Conservation (phyloP, 345 rosid species). For the Euphorbia tirucalli region DNA sequence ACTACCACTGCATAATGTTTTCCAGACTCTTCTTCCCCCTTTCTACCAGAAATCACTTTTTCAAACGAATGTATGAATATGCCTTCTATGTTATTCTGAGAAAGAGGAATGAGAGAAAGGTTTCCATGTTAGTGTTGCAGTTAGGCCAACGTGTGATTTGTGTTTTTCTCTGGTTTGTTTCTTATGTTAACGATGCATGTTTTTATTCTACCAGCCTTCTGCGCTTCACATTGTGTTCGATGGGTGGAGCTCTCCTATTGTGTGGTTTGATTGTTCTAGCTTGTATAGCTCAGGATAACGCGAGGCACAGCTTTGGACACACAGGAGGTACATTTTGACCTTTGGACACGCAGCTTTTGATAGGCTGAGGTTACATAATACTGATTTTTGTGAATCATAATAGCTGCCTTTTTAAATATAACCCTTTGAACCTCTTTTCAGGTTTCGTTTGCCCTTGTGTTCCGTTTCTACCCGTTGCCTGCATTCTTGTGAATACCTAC, state of each 20-base stretch:
- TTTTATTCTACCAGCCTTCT: conserved; percentile 35
- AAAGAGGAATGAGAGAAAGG: background rate
- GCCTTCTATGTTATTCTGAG: background rate
- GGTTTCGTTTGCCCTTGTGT: conserved; percentile 65
- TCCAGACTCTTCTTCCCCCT: background rate
- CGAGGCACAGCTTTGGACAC: conserved; percentile 62
- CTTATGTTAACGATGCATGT: background rate
- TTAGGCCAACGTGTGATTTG: background rate
- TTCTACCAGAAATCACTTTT: background rate
- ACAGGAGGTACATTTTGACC: conserved; percentile 47
- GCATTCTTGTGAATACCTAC: conserved; percentile 58
- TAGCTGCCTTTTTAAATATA: background rate
- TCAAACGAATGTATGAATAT: background rate
- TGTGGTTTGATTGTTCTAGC: conserved; percentile 60
- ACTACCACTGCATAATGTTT: no score
- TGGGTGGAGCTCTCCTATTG: conserved; percentile 51
- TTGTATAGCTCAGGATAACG: conserved; percentile 57
- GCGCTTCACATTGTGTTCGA: conserved; percentile 40
- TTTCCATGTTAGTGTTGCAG: background rate
- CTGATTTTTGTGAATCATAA: background rate
- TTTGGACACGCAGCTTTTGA: background rate
- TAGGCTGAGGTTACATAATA: background rate
- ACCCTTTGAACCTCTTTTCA: conserved; percentile 20
- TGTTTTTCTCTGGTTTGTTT: background rate
- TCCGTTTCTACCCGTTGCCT: conserved; percentile 52